Evolutionary conservation across 129 eudicot genomes (phyloP).

Genomic region (Oenanthe sinensis): DNA sequence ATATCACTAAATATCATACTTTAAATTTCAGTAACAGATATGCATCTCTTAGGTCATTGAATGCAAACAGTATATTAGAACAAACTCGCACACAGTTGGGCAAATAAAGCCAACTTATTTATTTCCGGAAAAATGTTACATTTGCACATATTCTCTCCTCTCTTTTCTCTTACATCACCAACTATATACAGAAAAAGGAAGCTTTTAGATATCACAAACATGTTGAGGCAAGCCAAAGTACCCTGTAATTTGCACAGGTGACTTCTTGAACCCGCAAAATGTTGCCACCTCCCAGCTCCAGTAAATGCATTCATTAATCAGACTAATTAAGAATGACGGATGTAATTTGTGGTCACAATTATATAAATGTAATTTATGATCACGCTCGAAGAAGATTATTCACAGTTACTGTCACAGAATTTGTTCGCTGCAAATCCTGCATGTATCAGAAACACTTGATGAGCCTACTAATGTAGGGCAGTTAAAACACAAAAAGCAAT

Average conservation of each 20-base stretch:
- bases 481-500: neutral
- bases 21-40: neutral
- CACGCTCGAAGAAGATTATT: constrained; percentile 95
- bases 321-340: constrained; percentile 10
- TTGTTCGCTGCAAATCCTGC: constrained; percentile 93
- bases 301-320: constrained; percentile 5
- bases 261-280: constrained; percentile 5
- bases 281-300: constrained; percentile 9
- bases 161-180: constrained; percentile 15
- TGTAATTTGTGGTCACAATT: constrained; percentile 31
- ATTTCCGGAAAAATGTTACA: constrained; percentile 13
- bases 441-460: constrained; percentile 6
- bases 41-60: neutral
- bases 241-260: constrained; percentile 5
- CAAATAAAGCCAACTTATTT: constrained; percentile 2
- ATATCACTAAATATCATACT: neutral
- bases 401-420: constrained; percentile 81
- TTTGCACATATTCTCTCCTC: constrained; percentile 14
- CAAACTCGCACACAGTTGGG: neutral
- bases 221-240: neutral
- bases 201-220: constrained; percentile 7
- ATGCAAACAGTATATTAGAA: neutral
- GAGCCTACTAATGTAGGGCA: neutral
- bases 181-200: constrained; percentile 26
- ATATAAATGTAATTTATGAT: constrained; percentile 8